A percentile compares a stretch with the other conserved stretches of the same genome.
Conservation (phyloP, 306 rosid genomes). For the Dryas drummondii region DNA sequence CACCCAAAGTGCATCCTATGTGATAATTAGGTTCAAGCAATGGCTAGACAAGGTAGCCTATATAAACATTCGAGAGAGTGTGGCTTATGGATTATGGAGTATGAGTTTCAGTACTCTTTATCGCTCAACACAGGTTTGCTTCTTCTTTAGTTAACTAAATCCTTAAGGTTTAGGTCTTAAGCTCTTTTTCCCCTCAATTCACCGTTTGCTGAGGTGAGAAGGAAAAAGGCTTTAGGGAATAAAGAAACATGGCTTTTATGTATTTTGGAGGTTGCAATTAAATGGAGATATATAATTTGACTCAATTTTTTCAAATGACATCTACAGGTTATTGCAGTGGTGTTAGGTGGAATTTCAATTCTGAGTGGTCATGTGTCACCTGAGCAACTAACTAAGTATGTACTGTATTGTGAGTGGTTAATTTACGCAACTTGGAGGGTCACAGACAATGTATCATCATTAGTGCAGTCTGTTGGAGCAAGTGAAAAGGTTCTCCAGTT, state of each 20-base stretch:
- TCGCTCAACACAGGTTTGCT: slow-evolving; percentile 70
- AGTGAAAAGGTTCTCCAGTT: slow-evolving; percentile 57
- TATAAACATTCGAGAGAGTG: slow-evolving; percentile 58
- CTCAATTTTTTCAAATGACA: slow-evolving; percentile 15
- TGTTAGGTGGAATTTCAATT: slow-evolving; percentile 60
- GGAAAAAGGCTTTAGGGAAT: no score
- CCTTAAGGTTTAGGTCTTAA: background rate
- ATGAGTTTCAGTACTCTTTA: slow-evolving; percentile 58
- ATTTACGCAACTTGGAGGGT: slow-evolving; percentile 87
- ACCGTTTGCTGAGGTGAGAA: no score
- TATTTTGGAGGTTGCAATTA: background rate
- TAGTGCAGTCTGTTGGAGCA: slow-evolving; percentile 83
- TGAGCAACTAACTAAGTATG: slow-evolving; percentile 84
- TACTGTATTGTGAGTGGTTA: slow-evolving; percentile 86
- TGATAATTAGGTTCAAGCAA: slow-evolving; percentile 52
- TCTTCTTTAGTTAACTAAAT: slow-evolving; percentile 17
- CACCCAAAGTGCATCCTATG: slow-evolving; percentile 17
- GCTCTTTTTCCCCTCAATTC: no score
- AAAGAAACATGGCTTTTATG: background rate
- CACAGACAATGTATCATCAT: slow-evolving; percentile 63
- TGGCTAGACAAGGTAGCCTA: slow-evolving; percentile 61
- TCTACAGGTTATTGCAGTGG: slow-evolving; percentile 62
- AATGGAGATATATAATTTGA: background rate
- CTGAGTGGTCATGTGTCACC: slow-evolving; percentile 45
- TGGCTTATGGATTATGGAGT: slow-evolving; percentile 69